Evolutionary conservation across 331 rosid species (phyloP), one percentile per base, ranked within the genome.

Genomic region (Malus hybrid): DNA sequence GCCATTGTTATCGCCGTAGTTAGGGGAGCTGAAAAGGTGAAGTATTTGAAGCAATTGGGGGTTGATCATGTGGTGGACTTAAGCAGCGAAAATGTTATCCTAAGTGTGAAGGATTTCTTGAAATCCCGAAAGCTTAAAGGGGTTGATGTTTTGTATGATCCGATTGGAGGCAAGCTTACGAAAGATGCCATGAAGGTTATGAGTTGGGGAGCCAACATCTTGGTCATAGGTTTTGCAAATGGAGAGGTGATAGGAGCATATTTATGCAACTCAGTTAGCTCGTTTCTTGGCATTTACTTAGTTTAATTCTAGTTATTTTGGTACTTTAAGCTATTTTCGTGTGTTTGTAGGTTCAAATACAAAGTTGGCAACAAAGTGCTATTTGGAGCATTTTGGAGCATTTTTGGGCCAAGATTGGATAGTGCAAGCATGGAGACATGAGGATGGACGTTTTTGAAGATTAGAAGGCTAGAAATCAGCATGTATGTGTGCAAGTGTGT

Each of bases 41-140:
- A 85, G 80, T 87, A 90, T 71, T 84, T 94, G 92, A 88, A 81
- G 79, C 85, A 91, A 3, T 68, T 89, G 79, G 92, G 96, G 67
- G 85, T 89, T 80, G 97, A 94, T 84, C 99, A 89, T 79, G 97
- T 94, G 24, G 99, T 94, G 81, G 97, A 94, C 87, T 81, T 86
- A 48, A 71, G 79, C 66, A 57, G 62, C 69, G 81, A 92, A 76
- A 90, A 78, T 76, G 79, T 94, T 68, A 94, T 83, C 36, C 86
- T 81, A 69, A 92, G 88, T 81, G 92, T 90, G 79, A 90, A 83
- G 81, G 87, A 71, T 73, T 92, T 94, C 80, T 88, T 94, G 67
- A 85, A 80, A 81, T 57, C 84, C 56, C 88, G 85, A 84, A 92
- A 76, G 73, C 99, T 89, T 60, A 87, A 88, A 87, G 99, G 97